These are phyloP conservation scores for Corchorus capsularis DNA, from an alignment of 345 rosid genomes.

Conservation along the genomic window DNA sequence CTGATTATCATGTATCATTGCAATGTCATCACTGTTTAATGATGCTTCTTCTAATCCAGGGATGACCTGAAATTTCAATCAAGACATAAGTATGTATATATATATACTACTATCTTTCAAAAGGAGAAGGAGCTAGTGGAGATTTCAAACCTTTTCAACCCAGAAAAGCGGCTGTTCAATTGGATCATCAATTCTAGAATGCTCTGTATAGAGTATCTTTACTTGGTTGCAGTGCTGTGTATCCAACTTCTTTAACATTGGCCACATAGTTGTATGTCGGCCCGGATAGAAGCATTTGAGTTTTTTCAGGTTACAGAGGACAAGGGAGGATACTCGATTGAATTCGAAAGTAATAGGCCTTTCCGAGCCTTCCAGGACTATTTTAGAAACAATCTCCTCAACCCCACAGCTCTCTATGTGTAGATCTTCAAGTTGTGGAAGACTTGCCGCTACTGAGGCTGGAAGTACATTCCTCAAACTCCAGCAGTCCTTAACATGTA, in stretches of 20 bases:
- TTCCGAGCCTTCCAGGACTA: constrained; percentile 20
- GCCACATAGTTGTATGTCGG: constrained; percentile 3
- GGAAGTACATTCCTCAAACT: constrained; percentile 20
- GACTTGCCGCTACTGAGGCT: constrained; percentile 17
- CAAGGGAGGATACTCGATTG: not conserved
- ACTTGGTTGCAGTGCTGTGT: not conserved
- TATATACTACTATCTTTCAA: not conserved
- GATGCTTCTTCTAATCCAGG: constrained; percentile 19
- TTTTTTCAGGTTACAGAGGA: not conserved
- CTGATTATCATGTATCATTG: not conserved
- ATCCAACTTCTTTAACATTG: constrained; percentile 4
- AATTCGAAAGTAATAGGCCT: not conserved
- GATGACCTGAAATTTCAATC: constrained; percentile 13
- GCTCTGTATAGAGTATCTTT: not conserved
- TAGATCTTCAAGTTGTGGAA: constrained; percentile 14
- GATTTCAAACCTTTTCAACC: not conserved
- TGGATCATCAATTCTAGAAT: not conserved
- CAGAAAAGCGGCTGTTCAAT: not conserved
- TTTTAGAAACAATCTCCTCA: constrained; percentile 18
- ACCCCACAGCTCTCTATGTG: not conserved
- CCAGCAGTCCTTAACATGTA: not conserved
- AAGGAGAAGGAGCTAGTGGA: not conserved
- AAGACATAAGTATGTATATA: not conserved
- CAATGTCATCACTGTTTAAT: not conserved
- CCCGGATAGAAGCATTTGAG: constrained; percentile 10